Evolutionary conservation across 345 rosid species (phyloP).

Genomic region (Sapria himalayana): DNA sequence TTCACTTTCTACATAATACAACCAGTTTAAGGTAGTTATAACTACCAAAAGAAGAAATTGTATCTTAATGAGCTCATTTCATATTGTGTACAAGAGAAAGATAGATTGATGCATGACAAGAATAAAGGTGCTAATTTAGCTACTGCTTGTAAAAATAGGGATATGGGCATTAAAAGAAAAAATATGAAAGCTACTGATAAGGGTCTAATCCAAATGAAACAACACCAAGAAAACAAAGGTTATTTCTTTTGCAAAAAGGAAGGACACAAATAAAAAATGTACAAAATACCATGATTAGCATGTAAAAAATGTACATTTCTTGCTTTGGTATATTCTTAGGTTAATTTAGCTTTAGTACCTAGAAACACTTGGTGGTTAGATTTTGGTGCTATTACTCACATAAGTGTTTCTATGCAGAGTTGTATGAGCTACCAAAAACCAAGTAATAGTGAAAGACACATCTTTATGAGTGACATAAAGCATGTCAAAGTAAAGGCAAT

Average conservation of each 20-base stretch:
- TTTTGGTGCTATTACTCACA: constrained; percentile 2
- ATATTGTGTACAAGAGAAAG: background rate
- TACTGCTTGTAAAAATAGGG: background rate
- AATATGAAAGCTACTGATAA: background rate
- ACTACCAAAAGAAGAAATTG: background rate
- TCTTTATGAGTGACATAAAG: background rate
- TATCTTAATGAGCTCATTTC: no score
- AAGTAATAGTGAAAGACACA: no score
- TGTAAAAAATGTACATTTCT: constrained; percentile 3
- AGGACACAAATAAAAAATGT: background rate
- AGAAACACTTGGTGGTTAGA: constrained; percentile 4
- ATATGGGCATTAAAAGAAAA: background rate
- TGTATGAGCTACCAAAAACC: constrained; percentile 1
- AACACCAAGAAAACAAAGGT: background rate
- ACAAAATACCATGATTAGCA: background rate
- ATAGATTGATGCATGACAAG: background rate
- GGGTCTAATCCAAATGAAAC: background rate
- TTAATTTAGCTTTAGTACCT: constrained; percentile 5
- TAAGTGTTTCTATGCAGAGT: constrained; percentile 2
- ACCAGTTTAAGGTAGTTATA: constrained; percentile 1
- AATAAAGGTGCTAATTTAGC: constrained; percentile 3
- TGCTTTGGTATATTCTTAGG: background rate
- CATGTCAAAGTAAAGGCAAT: constrained; percentile 1
- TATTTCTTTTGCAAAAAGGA: background rate
- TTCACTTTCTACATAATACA: background rate